These are phyloP conservation scores for Pseudopithomyces chartarum DNA, from an alignment of 2,329 filamentous ascomycete species.

Conservation along the genomic window DNA sequence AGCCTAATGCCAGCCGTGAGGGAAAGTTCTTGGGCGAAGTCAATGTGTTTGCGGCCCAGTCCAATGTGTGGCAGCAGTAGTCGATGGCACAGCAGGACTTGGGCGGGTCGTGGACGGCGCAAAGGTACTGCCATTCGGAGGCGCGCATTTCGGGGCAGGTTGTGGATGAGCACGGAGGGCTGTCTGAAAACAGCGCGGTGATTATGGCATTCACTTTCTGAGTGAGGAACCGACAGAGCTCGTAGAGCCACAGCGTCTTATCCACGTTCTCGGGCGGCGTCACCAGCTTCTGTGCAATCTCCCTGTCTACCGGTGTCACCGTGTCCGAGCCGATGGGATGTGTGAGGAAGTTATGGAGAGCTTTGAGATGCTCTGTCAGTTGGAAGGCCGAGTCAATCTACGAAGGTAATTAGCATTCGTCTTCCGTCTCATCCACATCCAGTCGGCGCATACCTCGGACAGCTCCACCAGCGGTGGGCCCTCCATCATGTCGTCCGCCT, in stretches of 20 bases:
- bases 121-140: conserved; percentile 98
- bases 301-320: conserved; percentile 73
- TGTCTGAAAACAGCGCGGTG: conserved; percentile 89
- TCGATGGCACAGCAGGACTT: conserved; percentile 98
- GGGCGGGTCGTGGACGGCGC: conserved; percentile 93
- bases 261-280: conserved; percentile 82
- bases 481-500: conserved; percentile 87
- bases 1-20: conserved; percentile 71
- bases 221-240: conserved; percentile 94
- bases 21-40: conserved; percentile 96
- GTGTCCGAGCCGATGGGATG: conserved; percentile 60
- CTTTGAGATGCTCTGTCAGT: conserved; percentile 94
- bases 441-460: conserved; percentile 68
- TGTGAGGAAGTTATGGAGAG: conserved; percentile 83
- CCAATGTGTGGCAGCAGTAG: conserved; percentile 97
- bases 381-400: conserved; percentile 97
- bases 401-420: conserved; percentile 21
- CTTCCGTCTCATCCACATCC: background rate
- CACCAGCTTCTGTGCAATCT: conserved; percentile 76
- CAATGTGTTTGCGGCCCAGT: conserved; percentile 94
- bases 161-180: conserved; percentile 81
- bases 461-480: conserved; percentile 88
- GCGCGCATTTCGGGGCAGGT: conserved; percentile 99
- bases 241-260: conserved; percentile 92
- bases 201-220: conserved; percentile 93